phyloP scores from a whole-genome alignment of 169 alveolate genomes.

The Eimeria brunetti region DNA sequence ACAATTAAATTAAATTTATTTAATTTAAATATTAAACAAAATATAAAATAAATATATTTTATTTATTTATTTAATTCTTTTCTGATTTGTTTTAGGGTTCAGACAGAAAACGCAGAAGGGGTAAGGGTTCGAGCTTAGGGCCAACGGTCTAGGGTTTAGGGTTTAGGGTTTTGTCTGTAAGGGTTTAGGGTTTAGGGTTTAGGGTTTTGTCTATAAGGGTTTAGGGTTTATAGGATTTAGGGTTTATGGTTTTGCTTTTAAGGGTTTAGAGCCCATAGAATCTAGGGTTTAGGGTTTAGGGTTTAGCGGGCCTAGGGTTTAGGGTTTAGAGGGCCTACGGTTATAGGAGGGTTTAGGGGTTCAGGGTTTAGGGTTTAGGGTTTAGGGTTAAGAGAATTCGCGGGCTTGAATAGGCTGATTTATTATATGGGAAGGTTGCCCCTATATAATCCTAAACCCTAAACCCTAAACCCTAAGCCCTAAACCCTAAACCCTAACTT shows the following conservation, averaged over 20 bases:
- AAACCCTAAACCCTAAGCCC: too few species aligned
- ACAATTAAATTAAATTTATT: not conserved
- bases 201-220: not conserved
- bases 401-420: not conserved
- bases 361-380: not conserved
- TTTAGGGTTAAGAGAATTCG: not conserved
- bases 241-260: not conserved
- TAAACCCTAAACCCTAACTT: too few species aligned
- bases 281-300: not conserved
- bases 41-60: not conserved
- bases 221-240: not conserved
- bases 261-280: too few species aligned
- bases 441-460: too few species aligned
- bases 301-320: not conserved
- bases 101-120: too few species aligned
- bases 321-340: not conserved
- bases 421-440: too few species aligned
- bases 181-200: too few species aligned
- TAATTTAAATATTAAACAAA: not conserved
- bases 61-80: not conserved
- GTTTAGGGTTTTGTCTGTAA: not conserved
- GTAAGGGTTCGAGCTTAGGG: too few species aligned
- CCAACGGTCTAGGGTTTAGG: too few species aligned
- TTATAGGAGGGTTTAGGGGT: not conserved
- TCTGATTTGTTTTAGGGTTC: too few species aligned